Evolutionary conservation across 2,329 filamentous ascomycete genomes (phyloP).

Genomic region (Diaporthe eres): DNA sequence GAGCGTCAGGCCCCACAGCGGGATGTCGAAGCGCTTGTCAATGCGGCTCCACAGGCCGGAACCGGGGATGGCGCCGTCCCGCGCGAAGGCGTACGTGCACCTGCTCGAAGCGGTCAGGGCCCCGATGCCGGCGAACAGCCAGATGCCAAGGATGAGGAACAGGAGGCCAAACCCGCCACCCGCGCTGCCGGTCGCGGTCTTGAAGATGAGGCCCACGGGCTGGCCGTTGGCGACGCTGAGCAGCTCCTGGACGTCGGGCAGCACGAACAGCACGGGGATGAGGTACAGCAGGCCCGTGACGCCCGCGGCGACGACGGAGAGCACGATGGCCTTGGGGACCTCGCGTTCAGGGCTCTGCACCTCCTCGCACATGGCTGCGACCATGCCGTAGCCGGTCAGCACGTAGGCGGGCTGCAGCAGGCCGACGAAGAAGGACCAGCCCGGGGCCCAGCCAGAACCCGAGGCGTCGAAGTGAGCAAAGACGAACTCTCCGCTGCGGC

Average conservation of each 20-base stretch:
- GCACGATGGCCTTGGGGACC: slow-evolving; percentile 79
- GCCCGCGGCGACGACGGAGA: slow-evolving; percentile 77
- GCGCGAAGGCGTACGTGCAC: slow-evolving; percentile 82
- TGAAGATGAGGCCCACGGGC: slow-evolving; percentile 83
- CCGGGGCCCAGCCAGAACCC: slow-evolving; percentile 74
- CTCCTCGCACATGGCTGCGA: slow-evolving; percentile 80
- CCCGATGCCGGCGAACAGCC: slow-evolving; percentile 82
- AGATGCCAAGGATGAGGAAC: slow-evolving; percentile 82
- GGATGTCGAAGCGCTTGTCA: slow-evolving; percentile 76
- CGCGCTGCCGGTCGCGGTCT: slow-evolving; percentile 79
- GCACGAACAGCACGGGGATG: slow-evolving; percentile 81
- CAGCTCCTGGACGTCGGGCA: slow-evolving; percentile 76
- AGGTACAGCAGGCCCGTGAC: slow-evolving; percentile 77
- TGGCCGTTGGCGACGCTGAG: slow-evolving; percentile 79
- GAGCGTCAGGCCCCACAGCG: slow-evolving; percentile 77
- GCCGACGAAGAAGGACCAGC: slow-evolving; percentile 82
- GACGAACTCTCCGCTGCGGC: slow-evolving; percentile 73
- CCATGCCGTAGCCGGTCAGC: slow-evolving; percentile 78
- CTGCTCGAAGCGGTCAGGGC: slow-evolving; percentile 81
- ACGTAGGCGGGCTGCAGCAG: slow-evolving; percentile 76
- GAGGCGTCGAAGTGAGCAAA: slow-evolving; percentile 79
- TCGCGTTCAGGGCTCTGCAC: slow-evolving; percentile 77
- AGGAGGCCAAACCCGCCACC: slow-evolving; percentile 82
- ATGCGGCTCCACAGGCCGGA: slow-evolving; percentile 77
- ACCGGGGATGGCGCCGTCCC: slow-evolving; percentile 81